These are phyloP conservation scores for Funneliformis mosseae DNA, from an alignment of 192 early-diverging fungal species.

Conservation along the genomic window DNA sequence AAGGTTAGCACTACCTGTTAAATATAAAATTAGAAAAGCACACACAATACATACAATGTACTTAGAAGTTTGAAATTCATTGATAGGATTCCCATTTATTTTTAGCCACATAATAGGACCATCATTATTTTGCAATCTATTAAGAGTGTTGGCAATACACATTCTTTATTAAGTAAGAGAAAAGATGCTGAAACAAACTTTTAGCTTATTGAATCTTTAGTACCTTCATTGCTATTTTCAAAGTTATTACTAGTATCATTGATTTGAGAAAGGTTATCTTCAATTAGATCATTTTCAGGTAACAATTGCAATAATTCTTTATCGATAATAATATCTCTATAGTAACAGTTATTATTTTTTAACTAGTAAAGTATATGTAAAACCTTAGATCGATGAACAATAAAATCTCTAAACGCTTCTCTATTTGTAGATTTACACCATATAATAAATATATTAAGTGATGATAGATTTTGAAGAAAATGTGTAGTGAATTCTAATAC, in stretches of 20 bases:
- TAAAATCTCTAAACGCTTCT: too few relatives aligned
- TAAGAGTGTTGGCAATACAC: too few relatives aligned
- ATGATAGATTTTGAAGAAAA: neutral
- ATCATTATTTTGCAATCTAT: neutral
- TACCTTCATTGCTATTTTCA: neutral
- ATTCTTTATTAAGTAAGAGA: too few relatives aligned
- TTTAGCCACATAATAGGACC: neutral
- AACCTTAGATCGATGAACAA: neutral
- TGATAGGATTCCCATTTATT: neutral
- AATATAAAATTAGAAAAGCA: neutral
- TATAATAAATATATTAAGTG: neutral
- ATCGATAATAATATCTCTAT: constrained; percentile 8
- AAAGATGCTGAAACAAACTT: too few relatives aligned
- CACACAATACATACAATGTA: neutral
- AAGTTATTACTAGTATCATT: neutral
- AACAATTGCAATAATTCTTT: neutral
- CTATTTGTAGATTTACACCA: neutral
- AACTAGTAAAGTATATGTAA: neutral
- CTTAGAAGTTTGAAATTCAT: constrained; percentile 5
- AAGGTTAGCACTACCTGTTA: neutral
- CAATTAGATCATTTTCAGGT: neutral
- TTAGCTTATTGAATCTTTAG: too few relatives aligned
- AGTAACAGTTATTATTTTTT: neutral
- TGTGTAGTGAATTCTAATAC: neutral
- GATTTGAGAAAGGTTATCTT: neutral